Evolutionary conservation across 805 yeast species (phyloP).

Genomic region (Wickerhamomyces queroliae): DNA sequence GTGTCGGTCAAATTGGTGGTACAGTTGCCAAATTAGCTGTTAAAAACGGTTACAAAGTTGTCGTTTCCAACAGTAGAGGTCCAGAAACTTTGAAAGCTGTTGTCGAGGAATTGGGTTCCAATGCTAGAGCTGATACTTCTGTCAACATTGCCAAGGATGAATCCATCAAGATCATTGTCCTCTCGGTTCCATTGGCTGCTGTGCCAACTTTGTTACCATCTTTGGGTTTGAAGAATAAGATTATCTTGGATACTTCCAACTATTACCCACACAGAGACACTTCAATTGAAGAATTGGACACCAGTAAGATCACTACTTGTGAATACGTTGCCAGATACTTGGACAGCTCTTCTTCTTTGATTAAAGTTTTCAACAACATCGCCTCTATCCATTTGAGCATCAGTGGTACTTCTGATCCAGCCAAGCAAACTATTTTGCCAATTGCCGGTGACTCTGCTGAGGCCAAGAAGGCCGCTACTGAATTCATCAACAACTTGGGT

Average conservation of each 20-base stretch:
- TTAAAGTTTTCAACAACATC: neutral
- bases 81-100: neutral
- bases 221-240: neutral
- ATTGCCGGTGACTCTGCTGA: neutral
- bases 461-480: neutral
- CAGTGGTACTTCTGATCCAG: neutral
- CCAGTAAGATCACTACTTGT: neutral
- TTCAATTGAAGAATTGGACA: neutral
- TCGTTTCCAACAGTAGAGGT: neutral
- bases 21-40: neutral
- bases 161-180: neutral
- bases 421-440: neutral
- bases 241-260: conserved; percentile 1
- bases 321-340: neutral
- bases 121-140: neutral
- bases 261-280: neutral
- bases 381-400: neutral
- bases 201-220: neutral
- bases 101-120: neutral
- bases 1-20: conserved; percentile 1
- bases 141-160: neutral
- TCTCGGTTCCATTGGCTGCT: neutral
- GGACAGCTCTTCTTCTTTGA: neutral
- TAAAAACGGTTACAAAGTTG: neutral
- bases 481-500: neutral